A percentile compares a stretch with the other conserved stretches of the same genome.
Evolutionary conservation across 2,329 filamentous ascomycete genomes (phyloP).

Genomic region (Colletotrichum karsti): DNA sequence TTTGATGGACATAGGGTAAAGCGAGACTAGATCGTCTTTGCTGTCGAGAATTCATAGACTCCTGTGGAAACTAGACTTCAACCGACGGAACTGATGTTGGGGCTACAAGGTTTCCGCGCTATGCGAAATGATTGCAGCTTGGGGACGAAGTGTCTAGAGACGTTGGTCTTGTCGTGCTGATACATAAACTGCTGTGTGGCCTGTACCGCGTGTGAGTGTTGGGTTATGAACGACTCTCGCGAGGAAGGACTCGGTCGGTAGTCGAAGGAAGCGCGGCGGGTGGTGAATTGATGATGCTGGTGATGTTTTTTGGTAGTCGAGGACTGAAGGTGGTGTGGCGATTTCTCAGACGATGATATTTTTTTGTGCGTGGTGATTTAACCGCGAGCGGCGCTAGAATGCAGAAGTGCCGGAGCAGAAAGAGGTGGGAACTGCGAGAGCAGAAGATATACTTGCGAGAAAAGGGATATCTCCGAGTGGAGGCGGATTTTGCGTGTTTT

Average conservation of each 20-base stretch:
- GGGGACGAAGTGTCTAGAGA: slow-evolving; percentile 93
- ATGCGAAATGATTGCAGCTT: slow-evolving; percentile 98
- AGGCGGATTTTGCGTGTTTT: slow-evolving; percentile 3
- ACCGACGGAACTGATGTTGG: slow-evolving; percentile 90
- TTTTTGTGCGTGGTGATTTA: slow-evolving; percentile 3
- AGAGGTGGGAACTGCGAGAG: not conserved
- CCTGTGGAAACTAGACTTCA: slow-evolving; percentile 64
- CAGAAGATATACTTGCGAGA: not conserved
- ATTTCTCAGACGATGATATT: not conserved
- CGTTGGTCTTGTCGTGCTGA: slow-evolving; percentile 91
- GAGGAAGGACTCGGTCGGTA: slow-evolving; percentile 22
- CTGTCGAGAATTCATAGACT: slow-evolving; percentile 68
- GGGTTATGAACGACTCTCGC: slow-evolving; percentile 26
- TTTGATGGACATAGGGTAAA: slow-evolving; percentile 65
- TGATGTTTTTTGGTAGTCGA: not conserved
- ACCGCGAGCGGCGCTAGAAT: slow-evolving; percentile 9
- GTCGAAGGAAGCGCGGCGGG: slow-evolving; percentile 17
- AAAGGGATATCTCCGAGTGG: not conserved
- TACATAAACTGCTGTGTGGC: slow-evolving; percentile 82
- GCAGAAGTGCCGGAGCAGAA: not conserved
- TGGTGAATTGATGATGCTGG: slow-evolving; percentile 7
- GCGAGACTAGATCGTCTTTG: slow-evolving; percentile 53
- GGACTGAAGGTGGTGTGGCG: not conserved
- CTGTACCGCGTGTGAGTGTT: slow-evolving; percentile 25
- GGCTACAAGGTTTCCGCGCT: slow-evolving; percentile 92